phyloP scores from a whole-genome alignment of 2,329 filamentous ascomycete genomes.

The Neonectria punicea region DNA sequence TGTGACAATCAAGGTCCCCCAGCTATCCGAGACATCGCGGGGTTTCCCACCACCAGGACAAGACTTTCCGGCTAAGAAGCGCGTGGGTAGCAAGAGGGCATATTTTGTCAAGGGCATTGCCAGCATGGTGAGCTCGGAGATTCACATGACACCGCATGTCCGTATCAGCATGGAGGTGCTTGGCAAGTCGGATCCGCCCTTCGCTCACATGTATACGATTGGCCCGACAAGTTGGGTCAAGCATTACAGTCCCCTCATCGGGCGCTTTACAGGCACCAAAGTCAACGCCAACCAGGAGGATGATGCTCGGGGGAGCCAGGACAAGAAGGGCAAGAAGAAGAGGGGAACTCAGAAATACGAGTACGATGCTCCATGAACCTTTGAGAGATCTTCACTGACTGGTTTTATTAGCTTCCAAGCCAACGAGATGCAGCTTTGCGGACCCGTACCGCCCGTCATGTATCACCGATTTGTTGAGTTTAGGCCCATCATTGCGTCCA shows the following conservation, averaged over 20 bases:
- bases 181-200: conserved; percentile 76
- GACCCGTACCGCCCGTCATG: conserved; percentile 81
- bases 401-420: conserved; percentile 79
- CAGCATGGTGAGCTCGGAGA: conserved; percentile 67
- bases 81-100: conserved; percentile 86
- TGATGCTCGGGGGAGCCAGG: conserved; percentile 45
- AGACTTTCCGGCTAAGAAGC: conserved; percentile 80
- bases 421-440: conserved; percentile 87
- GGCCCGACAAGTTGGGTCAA: conserved; percentile 81
- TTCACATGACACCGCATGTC: conserved; percentile 76
- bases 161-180: conserved; percentile 81
- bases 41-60: conserved; percentile 70
- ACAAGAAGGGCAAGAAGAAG: conserved; percentile 52
- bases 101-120: conserved; percentile 78
- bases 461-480: conserved; percentile 97
- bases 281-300: conserved; percentile 69
- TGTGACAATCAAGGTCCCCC: conserved; percentile 74
- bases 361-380: conserved; percentile 56
- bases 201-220: conserved; percentile 79
- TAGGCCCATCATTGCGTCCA: conserved; percentile 85
- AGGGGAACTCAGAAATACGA: conserved; percentile 78
- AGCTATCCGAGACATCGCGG: conserved; percentile 72
- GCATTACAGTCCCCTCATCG: conserved; percentile 90
- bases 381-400: conserved; percentile 23
- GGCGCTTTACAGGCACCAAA: conserved; percentile 79